Conservation (phyloP, 2,329 filamentous ascomycete genomes). For the Neonectria magnoliae region DNA sequence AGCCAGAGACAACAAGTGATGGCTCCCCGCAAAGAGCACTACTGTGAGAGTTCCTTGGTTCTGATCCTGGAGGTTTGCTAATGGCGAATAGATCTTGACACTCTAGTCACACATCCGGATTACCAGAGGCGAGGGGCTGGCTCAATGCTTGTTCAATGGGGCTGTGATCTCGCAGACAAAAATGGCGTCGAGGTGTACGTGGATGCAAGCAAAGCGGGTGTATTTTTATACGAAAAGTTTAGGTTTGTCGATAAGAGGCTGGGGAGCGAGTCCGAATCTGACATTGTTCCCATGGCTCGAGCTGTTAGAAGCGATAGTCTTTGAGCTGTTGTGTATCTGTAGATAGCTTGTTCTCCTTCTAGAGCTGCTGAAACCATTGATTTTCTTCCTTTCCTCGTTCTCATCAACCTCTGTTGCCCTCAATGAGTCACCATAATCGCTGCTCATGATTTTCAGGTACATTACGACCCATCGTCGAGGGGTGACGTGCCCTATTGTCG, state of each 20-base stretch:
- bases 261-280: constrained; percentile 7
- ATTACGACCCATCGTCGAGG: too few species aligned
- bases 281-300: constrained; percentile 30
- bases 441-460: too few species aligned
- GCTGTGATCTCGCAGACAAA: constrained; percentile 37
- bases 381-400: too few species aligned
- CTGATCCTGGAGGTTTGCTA: not conserved
- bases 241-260: constrained; percentile 30
- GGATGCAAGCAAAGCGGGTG: constrained; percentile 34
- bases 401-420: too few species aligned
- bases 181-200: constrained; percentile 36
- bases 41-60: constrained; percentile 19
- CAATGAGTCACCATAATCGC: too few species aligned
- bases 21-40: constrained; percentile 25
- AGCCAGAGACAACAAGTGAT: constrained; percentile 28
- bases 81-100: constrained; percentile 37
- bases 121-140: constrained; percentile 41
- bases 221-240: constrained; percentile 25
- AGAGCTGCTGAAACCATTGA: too few species aligned
- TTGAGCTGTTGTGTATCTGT: too few species aligned
- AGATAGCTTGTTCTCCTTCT: too few species aligned
- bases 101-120: constrained; percentile 39
- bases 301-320: not conserved
- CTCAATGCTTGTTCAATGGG: constrained; percentile 39
- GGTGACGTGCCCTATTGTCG: too few species aligned